phyloP scores from a whole-genome alignment of 1,284 basidiomycete species.

The Ustilago vetiveriae region DNA sequence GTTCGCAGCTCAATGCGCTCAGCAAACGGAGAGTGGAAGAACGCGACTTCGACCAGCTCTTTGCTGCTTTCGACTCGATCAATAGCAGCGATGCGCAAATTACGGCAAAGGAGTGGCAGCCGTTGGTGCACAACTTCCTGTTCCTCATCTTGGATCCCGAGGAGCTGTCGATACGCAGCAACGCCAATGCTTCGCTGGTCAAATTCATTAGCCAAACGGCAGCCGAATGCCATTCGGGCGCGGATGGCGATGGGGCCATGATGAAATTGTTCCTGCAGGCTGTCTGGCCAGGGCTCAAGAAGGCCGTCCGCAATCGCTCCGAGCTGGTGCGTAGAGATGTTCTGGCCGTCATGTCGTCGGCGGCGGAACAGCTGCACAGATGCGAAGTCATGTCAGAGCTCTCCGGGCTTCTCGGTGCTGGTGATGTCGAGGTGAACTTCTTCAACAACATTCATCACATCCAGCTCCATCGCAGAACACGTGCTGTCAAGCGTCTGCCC shows the following conservation, averaged over 20 bases:
- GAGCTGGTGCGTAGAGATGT: conserved; percentile 91
- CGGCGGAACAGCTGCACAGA: conserved; percentile 72
- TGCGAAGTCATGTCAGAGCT: conserved; percentile 79
- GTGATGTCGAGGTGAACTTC: conserved; percentile 94
- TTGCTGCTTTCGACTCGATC: conserved; percentile 79
- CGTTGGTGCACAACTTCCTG: conserved; percentile 84
- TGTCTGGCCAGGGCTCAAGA: conserved; percentile 84
- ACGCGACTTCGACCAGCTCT: conserved; percentile 88
- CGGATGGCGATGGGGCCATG: conserved; percentile 10
- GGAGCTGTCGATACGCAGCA: conserved; percentile 87
- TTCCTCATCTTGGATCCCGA: conserved; percentile 88
- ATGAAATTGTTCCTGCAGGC: conserved; percentile 73
- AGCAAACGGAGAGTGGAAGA: conserved; percentile 85
- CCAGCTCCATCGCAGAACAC: conserved; percentile 87
- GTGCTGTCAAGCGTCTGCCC: conserved; percentile 85
- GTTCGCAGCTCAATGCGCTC: conserved; percentile 79
- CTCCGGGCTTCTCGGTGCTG: conserved; percentile 81
- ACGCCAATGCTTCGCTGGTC: conserved; percentile 79
- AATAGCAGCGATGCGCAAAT: conserved; percentile 74
- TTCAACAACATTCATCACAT: conserved; percentile 97
- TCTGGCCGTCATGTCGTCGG: conserved; percentile 80
- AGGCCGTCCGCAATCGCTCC: conserved; percentile 79
- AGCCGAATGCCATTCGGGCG: conserved; percentile 19
- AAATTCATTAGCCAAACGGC: conserved; percentile 73
- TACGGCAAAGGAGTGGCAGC: conserved; percentile 76